Conservation (phyloP, 2,329 filamentous ascomycete species). For the Pestalotiopsis sp. region DNA sequence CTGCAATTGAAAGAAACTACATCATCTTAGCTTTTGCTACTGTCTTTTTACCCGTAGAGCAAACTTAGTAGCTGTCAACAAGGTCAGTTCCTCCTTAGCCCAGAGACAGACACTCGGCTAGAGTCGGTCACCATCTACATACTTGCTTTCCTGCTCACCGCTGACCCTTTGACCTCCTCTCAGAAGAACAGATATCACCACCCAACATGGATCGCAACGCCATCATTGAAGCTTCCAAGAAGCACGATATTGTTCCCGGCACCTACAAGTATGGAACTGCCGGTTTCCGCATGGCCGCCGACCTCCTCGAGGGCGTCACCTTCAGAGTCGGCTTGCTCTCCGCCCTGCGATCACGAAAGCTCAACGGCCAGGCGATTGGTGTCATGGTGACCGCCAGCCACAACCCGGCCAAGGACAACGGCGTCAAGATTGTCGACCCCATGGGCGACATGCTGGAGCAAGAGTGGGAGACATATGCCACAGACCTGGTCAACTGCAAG, state of each 20-base stretch:
- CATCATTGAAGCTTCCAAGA: conserved; percentile 63
- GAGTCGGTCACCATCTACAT: not conserved
- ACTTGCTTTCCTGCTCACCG: not conserved
- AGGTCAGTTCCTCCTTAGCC: not conserved
- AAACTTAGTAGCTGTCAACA: not conserved
- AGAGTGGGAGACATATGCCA: conserved; percentile 91
- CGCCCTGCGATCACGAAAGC: conserved; percentile 84
- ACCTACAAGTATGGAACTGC: conserved; percentile 68
- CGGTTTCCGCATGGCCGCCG: conserved; percentile 70
- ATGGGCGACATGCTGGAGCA: conserved; percentile 98
- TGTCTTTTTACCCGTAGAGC: not conserved
- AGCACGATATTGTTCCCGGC: conserved; percentile 58
- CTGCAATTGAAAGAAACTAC: not conserved
- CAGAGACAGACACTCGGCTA: not conserved
- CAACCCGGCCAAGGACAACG: conserved; percentile 88
- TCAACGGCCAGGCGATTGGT: conserved; percentile 88
- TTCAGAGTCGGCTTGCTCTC: conserved; percentile 92
- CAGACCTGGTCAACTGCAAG: conserved; percentile 82
- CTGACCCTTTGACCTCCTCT: not conserved
- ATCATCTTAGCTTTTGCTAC: conserved; percentile 1
- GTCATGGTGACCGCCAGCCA: conserved; percentile 96
- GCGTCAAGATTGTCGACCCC: conserved; percentile 94
- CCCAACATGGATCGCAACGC: conserved; percentile 51
- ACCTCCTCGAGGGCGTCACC: conserved; percentile 87
- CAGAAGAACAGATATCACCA: conserved; percentile 3